Conservation (phyloP, 306 rosid genomes). For the Myrica gale region DNA sequence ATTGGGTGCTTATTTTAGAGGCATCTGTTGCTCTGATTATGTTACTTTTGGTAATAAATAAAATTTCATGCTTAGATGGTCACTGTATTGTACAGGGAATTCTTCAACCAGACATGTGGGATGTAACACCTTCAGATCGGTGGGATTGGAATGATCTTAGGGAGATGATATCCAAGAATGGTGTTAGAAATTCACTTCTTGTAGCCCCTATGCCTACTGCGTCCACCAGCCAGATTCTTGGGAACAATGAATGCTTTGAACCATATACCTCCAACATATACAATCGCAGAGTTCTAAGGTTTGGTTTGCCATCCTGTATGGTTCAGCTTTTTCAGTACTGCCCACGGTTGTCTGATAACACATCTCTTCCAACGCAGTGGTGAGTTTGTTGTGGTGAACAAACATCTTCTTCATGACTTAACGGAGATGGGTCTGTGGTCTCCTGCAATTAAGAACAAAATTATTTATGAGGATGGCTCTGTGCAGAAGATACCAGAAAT, state of each 20-base stretch:
- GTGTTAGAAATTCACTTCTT: constrained; percentile 85
- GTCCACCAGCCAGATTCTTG: constrained; percentile 89
- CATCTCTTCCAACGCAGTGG: constrained; percentile 50
- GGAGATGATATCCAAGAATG: constrained; percentile 48
- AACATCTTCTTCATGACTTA: constrained; percentile 79
- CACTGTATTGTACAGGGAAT: constrained; percentile 54
- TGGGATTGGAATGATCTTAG: constrained; percentile 77
- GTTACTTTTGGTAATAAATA: too few relatives aligned
- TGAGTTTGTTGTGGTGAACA: constrained; percentile 91
- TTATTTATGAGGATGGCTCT: constrained; percentile 68
- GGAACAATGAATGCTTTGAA: constrained; percentile 92
- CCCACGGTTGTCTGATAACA: constrained; percentile 18
- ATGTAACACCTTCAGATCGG: constrained; percentile 55
- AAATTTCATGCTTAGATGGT: constrained; percentile 4
- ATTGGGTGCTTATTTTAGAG: neutral
- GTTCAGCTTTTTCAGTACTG: neutral
- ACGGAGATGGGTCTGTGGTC: constrained; percentile 93
- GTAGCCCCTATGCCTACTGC: constrained; percentile 94
- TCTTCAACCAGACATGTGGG: constrained; percentile 94
- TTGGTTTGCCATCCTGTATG: constrained; percentile 15
- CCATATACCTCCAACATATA: constrained; percentile 90
- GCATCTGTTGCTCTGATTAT: too few relatives aligned
- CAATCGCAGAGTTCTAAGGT: constrained; percentile 85
- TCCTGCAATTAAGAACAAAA: constrained; percentile 66
- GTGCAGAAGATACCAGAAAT: constrained; percentile 66